Evolutionary conservation across 140 eudicot genomes (phyloP).

Genomic region (Ambrosia hybrid): DNA sequence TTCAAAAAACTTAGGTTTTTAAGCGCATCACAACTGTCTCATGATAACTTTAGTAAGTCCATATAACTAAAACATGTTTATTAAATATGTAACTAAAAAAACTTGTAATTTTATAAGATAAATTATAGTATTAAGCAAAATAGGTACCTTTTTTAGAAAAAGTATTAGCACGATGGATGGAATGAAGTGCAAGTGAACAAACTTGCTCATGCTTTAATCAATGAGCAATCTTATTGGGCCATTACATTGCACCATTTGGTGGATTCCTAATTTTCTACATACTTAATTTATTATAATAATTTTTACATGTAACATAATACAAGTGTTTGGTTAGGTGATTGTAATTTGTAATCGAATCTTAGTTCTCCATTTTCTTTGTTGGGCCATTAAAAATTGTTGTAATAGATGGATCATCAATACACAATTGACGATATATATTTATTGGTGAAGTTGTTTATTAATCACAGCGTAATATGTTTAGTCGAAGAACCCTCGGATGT

Average conservation of each 20-base stretch:
- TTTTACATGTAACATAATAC: neutral
- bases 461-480: neutral
- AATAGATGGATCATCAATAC: neutral
- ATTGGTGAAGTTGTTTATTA: neutral
- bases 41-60: no score
- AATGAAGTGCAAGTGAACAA: conserved; percentile 29
- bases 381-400: neutral
- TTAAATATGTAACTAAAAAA: no score
- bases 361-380: neutral
- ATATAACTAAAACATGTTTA: no score
- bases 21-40: no score
- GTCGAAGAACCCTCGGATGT: neutral
- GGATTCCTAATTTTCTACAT: neutral
- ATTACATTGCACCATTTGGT: neutral
- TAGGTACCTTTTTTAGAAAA: neutral
- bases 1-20: no score
- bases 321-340: neutral
- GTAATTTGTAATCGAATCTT: conserved; percentile 3
- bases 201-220: conserved; percentile 46
- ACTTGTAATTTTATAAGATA: neutral
- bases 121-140: neutral
- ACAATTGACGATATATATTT: neutral
- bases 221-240: neutral
- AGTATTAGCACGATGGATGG: neutral
- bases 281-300: neutral